These are phyloP conservation scores for Tetracentron sinense DNA, from an alignment of 164 flowering plant genomes.

Conservation along the genomic window DNA sequence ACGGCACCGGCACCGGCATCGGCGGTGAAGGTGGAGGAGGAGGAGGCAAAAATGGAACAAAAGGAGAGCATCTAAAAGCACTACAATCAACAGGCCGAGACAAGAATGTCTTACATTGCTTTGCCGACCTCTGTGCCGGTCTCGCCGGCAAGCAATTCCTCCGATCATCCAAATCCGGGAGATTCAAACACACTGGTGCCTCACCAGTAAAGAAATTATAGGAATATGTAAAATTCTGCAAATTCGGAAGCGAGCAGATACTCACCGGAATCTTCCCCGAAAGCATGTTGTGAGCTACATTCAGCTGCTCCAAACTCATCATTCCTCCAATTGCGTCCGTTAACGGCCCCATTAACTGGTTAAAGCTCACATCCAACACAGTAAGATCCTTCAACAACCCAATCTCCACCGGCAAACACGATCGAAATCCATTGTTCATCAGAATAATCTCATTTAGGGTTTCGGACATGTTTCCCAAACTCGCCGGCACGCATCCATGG, in stretches of 20 bases:
- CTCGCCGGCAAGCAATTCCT: slow-evolving; percentile 70
- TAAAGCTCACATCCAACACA: slow-evolving; percentile 76
- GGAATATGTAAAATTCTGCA: slow-evolving; percentile 69
- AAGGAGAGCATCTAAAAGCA: slow-evolving; percentile 58
- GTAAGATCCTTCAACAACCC: slow-evolving; percentile 66
- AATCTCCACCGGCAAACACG: slow-evolving; percentile 63
- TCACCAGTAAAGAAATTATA: slow-evolving; percentile 85
- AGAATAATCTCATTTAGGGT: slow-evolving; percentile 71
- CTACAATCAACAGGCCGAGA: slow-evolving; percentile 55
- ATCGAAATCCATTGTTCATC: too few relatives aligned
- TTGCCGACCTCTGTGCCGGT: slow-evolving; percentile 57
- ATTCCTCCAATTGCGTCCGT: slow-evolving; percentile 61
- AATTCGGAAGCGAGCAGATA: slow-evolving; percentile 58
- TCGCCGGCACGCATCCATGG: slow-evolving; percentile 84
- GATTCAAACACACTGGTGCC: slow-evolving; percentile 56
- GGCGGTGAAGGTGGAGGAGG: slow-evolving; percentile 57
- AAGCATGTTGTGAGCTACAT: too few relatives aligned
- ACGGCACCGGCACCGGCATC: slow-evolving; percentile 24
- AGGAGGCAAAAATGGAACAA: slow-evolving; percentile 57
- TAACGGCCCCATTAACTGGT: slow-evolving; percentile 66
- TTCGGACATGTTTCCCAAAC: slow-evolving; percentile 68
- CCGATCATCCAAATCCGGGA: slow-evolving; percentile 50
- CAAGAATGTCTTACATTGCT: slow-evolving; percentile 57
- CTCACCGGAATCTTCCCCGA: slow-evolving; percentile 63
- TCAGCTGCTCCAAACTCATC: slow-evolving; percentile 75